phyloP scores from a whole-genome alignment of 2,329 filamentous ascomycete genomes.

The Nakataea oryzae region DNA sequence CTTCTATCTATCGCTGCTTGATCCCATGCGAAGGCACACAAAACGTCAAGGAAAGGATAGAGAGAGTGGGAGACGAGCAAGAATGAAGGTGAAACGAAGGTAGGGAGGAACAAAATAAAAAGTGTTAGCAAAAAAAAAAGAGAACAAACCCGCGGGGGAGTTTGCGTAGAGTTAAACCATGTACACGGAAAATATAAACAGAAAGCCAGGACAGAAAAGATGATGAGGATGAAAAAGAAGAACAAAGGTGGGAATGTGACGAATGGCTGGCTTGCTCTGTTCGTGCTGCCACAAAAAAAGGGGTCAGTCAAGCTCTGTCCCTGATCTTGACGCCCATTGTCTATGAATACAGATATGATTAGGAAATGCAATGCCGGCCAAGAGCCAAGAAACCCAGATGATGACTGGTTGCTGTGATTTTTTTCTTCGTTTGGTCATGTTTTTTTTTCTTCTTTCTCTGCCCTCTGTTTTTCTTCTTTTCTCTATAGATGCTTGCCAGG shows the following conservation, averaged over 20 bases:
- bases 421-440: background rate
- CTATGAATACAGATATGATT: background rate
- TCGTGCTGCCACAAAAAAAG: background rate
- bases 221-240: background rate
- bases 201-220: background rate
- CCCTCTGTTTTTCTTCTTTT: background rate
- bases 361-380: background rate
- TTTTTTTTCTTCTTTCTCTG: background rate
- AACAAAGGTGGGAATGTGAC: background rate
- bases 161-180: background rate
- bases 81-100: background rate
- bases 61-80: background rate
- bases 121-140: background rate
- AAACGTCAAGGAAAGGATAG: background rate
- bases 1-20: no score
- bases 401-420: background rate
- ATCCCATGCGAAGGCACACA: background rate
- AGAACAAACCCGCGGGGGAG: background rate
- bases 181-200: background rate
- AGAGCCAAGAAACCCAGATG: background rate
- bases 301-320: background rate
- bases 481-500: background rate
- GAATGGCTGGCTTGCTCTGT: background rate
- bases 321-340: background rate
- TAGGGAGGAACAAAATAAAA: background rate